Percentiles rank a stretch among this genome's conserved stretches.
phyloP scores from a whole-genome alignment of 768 basidiomycete species.

The Macrolepiota fuliginosa region DNA sequence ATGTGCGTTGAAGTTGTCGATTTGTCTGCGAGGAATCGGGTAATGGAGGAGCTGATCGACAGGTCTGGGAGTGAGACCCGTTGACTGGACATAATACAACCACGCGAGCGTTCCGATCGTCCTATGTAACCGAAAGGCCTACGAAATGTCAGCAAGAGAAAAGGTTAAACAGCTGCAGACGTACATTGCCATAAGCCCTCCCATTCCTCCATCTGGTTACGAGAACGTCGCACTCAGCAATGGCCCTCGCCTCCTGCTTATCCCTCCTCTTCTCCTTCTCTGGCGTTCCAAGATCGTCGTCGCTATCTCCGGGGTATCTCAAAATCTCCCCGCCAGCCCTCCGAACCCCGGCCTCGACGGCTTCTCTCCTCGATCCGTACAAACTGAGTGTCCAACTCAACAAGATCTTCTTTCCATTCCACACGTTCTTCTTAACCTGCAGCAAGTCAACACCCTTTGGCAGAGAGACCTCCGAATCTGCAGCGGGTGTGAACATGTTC shows the following conservation, averaged over 20 bases:
- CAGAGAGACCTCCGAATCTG: constrained; percentile 6
- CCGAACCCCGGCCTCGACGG: constrained; percentile 57
- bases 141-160: neutral
- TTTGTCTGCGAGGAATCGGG: constrained; percentile 62
- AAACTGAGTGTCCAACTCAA: constrained; percentile 61
- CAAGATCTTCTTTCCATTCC: constrained; percentile 58
- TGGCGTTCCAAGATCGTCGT: constrained; percentile 15
- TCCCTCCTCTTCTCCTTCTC: constrained; percentile 21
- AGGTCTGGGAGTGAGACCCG: constrained; percentile 58
- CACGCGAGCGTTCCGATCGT: constrained; percentile 79
- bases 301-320: constrained; percentile 25
- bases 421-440: constrained; percentile 34
- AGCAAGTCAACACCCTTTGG: neutral
- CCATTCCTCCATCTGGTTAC: constrained; percentile 71
- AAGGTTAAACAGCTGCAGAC: constrained; percentile 14
- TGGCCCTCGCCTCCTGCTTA: constrained; percentile 34
- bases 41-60: constrained; percentile 82
- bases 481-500: constrained; percentile 24
- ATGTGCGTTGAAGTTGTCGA: constrained; percentile 57
- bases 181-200: constrained; percentile 66
- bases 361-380: constrained; percentile 41
- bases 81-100: constrained; percentile 76
- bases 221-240: constrained; percentile 66
- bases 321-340: constrained; percentile 47
- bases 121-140: constrained; percentile 61